Evolutionary conservation across 345 rosid genomes (phyloP).

Genomic region (Eucalyptus microcorys): DNA sequence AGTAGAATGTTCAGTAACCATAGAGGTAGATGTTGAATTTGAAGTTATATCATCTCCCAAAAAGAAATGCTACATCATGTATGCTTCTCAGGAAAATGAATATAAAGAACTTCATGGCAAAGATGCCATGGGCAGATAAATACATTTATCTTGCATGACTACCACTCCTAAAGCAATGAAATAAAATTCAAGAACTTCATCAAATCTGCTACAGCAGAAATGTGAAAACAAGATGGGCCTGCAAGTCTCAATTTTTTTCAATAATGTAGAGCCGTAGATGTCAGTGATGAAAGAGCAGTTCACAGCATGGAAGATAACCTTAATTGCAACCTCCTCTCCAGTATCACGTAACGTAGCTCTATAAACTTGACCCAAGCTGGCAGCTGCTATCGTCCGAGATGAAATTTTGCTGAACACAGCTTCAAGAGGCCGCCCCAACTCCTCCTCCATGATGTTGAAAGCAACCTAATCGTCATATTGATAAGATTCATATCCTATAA

Average conservation of each 20-base stretch:
- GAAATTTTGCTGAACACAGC: slow-evolving; percentile 80
- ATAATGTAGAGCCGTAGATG: background rate
- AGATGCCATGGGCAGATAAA: background rate
- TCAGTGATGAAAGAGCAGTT: background rate
- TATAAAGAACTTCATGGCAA: background rate
- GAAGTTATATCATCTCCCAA: background rate
- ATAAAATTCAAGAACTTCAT: background rate
- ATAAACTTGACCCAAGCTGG: slow-evolving; percentile 96
- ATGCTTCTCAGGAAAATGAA: background rate
- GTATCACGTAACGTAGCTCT: slow-evolving; percentile 81
- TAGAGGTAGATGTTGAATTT: background rate
- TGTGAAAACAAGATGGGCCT: background rate
- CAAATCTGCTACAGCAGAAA: background rate
- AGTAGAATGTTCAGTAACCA: background rate
- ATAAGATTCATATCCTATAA: background rate
- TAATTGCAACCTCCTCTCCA: slow-evolving; percentile 95
- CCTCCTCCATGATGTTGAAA: slow-evolving; percentile 87
- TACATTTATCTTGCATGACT: background rate
- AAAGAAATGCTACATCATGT: background rate
- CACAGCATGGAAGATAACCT: slow-evolving; percentile 35
- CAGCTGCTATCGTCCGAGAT: slow-evolving; percentile 83
- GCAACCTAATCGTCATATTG: slow-evolving; percentile 47
- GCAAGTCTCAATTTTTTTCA: background rate
- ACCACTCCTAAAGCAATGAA: background rate
- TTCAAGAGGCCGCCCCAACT: slow-evolving; percentile 84